Conservation (phyloP, 1,139 yeast species). For the Pneumocystis murina region DNA sequence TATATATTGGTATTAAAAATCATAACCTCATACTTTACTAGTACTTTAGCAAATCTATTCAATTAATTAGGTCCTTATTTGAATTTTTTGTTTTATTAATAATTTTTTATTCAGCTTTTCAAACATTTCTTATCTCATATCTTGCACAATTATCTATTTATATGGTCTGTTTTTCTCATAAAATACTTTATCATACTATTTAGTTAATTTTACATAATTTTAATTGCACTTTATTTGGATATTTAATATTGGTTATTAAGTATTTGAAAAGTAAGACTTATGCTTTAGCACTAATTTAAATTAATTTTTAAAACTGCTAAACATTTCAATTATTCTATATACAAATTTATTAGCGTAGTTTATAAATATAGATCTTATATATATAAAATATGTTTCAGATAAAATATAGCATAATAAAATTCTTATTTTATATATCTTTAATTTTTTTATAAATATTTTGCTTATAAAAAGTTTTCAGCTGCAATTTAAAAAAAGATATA, state of each 20-base stretch:
- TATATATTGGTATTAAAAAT: constrained; percentile 68
- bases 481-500: background rate
- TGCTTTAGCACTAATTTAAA: no score
- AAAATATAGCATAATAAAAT: background rate
- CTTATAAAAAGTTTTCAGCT: background rate
- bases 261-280: background rate
- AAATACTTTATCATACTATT: constrained; percentile 59
- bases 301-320: no score
- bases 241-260: background rate
- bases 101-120: constrained; percentile 33
- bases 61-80: constrained; percentile 77
- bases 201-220: constrained; percentile 35
- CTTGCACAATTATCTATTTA: constrained; percentile 71
- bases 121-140: constrained; percentile 49
- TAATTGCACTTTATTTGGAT: background rate
- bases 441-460: no score
- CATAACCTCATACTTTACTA: constrained; percentile 64
- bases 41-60: constrained; percentile 59
- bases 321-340: no score
- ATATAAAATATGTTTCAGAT: background rate
- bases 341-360: background rate
- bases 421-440: no score
- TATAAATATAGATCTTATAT: background rate
- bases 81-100: constrained; percentile 32
- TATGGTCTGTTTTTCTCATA: constrained; percentile 97